Evolutionary conservation across 805 yeast species (phyloP), one percentile per base, ranked within the genome.

Genomic region (Nakazawaea ambrosiae): DNA sequence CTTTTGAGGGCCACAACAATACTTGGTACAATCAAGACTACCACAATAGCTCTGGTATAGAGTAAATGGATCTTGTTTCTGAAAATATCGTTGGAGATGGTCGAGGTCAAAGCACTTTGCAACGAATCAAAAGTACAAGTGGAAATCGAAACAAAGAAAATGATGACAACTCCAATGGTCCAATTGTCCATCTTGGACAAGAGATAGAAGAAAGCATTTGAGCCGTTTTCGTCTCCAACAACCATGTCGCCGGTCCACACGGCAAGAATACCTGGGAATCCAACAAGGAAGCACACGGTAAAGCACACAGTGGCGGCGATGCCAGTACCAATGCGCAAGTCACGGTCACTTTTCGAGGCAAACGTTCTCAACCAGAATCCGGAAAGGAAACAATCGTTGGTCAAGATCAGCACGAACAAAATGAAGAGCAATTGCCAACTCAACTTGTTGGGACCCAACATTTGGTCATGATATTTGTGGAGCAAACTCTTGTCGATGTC

Each of bases 351-450:
- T 45, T 75, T 75, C 5, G 95, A 80, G 5, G 97, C 95, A 65
- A 89, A 89, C 1, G 97, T 85, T 52, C 97, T 70, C 43, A 89
- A 63, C 97, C 97, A 89, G 57, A 89, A 88, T 0, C 96, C 96
- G 23, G 95, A 74, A 69, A 89, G 63, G 60, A 89, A 89, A 54
- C 89, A 76, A 54, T 87, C 96, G 51, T 89, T 89, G 24, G 96
- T 84, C 40, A 87, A 72, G 52, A 89, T 83, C 20, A 97, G 96
- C 23, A 89, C 81, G 6, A 81, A 73, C 46, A 89, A 65, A 45
- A 89, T 88, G 55, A 87, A 89, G 24, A 89, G 56, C 45, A 89
- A 70, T 66, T 87, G 92, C 94, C 96, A 88, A 14, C 96, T 95
- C 27, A 88, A 65, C 46, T 73, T 73, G 51, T 77, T 81, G 2